Percentiles rank a stretch among this genome's conserved stretches.
Conservation (phyloP, 805 yeast genomes). For the Wickerhamiella azyma region DNA sequence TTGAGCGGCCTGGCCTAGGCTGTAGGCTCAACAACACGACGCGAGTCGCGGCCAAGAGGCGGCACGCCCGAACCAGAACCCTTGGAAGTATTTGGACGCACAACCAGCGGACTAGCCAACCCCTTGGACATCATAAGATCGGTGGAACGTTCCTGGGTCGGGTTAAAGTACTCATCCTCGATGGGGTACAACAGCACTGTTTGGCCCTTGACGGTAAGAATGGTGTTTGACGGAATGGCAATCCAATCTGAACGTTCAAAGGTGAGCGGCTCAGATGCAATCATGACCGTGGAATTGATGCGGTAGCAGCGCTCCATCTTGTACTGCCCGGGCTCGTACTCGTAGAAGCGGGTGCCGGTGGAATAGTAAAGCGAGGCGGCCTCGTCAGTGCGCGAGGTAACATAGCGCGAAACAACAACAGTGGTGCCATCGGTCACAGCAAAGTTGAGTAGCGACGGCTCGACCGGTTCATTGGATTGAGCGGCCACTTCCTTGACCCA, state of each 20-base stretch:
- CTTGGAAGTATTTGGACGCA: constrained; percentile 22
- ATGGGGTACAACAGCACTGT: constrained; percentile 87
- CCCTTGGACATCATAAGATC: constrained; percentile 84
- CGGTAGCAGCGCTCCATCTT: constrained; percentile 88
- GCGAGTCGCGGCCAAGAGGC: constrained; percentile 68
- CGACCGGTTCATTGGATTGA: constrained; percentile 28
- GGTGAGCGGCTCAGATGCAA: constrained; percentile 91
- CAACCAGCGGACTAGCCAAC: constrained; percentile 81
- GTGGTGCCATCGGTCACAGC: constrained; percentile 90
- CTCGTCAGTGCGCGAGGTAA: constrained; percentile 79
- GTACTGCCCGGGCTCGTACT: constrained; percentile 81
- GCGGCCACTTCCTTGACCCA: constrained; percentile 58
- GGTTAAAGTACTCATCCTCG: constrained; percentile 72
- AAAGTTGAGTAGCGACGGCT: constrained; percentile 80
- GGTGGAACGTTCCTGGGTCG: constrained; percentile 54
- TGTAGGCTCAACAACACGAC: constrained; percentile 22
- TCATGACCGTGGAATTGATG: constrained; percentile 89
- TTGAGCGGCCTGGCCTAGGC: too few relatives aligned
- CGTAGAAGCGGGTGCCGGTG: constrained; percentile 83
- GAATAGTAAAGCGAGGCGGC: constrained; percentile 94
- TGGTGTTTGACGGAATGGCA: constrained; percentile 85
- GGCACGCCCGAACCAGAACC: constrained; percentile 36
- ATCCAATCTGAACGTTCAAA: constrained; percentile 97
- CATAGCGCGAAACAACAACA: constrained; percentile 77
- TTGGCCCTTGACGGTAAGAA: constrained; percentile 67